Conservation (phyloP, 371 early-diverging fungal genomes). For the Actinomortierella wolfii region DNA sequence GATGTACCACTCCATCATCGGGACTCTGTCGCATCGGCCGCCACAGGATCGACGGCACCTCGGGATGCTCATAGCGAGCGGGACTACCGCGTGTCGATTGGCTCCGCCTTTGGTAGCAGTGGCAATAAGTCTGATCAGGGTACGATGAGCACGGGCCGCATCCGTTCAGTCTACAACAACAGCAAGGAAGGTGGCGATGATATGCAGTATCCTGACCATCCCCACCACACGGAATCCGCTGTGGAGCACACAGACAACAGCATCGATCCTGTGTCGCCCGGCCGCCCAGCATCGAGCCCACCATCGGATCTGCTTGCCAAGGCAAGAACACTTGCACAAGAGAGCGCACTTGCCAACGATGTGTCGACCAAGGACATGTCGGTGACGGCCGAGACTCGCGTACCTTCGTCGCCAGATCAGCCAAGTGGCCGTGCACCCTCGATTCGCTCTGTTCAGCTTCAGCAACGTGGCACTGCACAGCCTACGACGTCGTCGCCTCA, state of each 20-base stretch:
- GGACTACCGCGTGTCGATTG: conserved; percentile 24
- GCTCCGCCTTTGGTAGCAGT: conserved; percentile 29
- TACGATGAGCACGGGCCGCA: conserved; percentile 28
- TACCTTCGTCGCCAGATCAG: too few relatives aligned
- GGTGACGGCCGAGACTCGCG: not conserved
- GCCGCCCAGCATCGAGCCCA: conserved; percentile 26
- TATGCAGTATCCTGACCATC: not conserved
- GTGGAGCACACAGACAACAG: too few relatives aligned
- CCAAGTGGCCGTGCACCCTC: too few relatives aligned
- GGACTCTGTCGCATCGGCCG: conserved; percentile 17
- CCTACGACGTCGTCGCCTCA: conserved; percentile 1
- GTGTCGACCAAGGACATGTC: not conserved
- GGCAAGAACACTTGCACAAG: too few relatives aligned
- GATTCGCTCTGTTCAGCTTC: too few relatives aligned
- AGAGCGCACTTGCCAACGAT: too few relatives aligned
- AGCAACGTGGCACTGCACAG: not conserved
- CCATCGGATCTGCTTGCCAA: conserved; percentile 30
- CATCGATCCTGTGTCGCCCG: conserved; percentile 14
- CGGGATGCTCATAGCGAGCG: conserved; percentile 5
- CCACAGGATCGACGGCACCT: not conserved
- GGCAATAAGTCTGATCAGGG: conserved; percentile 10
- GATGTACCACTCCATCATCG: conserved; percentile 10
- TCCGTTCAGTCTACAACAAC: conserved; percentile 14
- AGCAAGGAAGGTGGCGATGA: too few relatives aligned
- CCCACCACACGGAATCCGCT: too few relatives aligned